Base-by-base conservation (phyloP, 2,329 filamentous ascomycete species). In the Westerdykella ornata region DNA sequence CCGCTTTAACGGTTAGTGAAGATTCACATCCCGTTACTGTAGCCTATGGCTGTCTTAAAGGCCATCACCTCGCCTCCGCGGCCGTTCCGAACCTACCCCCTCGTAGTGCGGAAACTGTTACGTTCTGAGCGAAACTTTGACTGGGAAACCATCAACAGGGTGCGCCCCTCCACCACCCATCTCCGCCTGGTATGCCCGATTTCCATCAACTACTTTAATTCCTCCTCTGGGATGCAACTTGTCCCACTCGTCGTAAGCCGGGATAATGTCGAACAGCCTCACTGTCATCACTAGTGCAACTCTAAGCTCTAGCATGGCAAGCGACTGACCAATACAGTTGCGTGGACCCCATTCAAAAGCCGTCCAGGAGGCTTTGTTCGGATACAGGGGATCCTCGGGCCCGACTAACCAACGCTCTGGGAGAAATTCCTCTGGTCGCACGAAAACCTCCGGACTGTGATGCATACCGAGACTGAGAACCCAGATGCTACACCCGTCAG, bases 301-400 rank as follows among this genome's bases (percentile, higher is more conserved):
- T 39, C 57, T 60, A 17, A 69, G 41, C 47, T 69, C 63, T 11
- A 60, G 48, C 45, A 57, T 50, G 1, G 65, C 66, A 18, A 71
- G 46, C 16, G 59, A 58, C 49, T 67, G 60, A 0, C 67, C 67
- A 15, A 66, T 55, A 39, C 68, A 71, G 3, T 51, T 54, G 3
- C 67, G 47, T 2, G 56, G 56, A 1, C 68, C 68, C 4, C 53
- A 45, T 35, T 68, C 63, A 43, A 71, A 71, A 0, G 65, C 49
- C 15, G 61, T 47, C 44, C 47, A 68, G 9, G 51, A 53, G n/a
- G 39, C 47, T 11, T 36, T 37, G 5, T 22, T 13, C 12, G 47
- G 49, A 36, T 48, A 42, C 6, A 52, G 38, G 12, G 26, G 17
- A 28, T 52, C 29, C 3, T 41, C 38, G 4, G 36, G 18, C 2